Percentiles rank a stretch among this genome's conserved stretches.
phyloP scores from a whole-genome alignment of 306 rosid genomes.

The Cicer chorassanicum region DNA sequence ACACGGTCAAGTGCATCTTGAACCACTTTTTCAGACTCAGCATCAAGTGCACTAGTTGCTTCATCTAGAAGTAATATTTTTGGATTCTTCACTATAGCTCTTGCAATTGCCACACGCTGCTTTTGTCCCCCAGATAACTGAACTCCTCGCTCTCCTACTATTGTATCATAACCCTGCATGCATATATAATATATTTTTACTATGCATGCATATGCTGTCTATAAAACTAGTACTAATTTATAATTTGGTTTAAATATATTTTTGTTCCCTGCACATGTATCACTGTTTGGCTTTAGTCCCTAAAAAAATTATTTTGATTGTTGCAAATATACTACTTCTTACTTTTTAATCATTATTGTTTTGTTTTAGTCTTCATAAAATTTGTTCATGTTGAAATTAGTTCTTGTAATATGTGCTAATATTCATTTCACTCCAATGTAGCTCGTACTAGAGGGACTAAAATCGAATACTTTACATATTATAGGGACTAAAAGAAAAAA shows the following conservation, averaged over 20 bases:
- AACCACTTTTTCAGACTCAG: conserved; percentile 74
- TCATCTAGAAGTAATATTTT: conserved; percentile 69
- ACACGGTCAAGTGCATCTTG: conserved; percentile 72
- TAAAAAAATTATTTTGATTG: no score
- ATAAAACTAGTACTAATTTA: conserved; percentile 6
- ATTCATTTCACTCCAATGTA: no score
- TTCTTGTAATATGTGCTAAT: no score
- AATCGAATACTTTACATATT: no score
- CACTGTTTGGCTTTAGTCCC: no score
- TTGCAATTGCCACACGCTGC: conserved; percentile 72
- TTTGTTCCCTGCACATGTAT: no score
- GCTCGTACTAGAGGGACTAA: no score
- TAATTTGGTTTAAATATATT: neutral
- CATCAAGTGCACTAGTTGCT: conserved; percentile 84
- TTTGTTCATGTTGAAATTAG: no score
- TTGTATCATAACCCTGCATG: conserved; percentile 64
- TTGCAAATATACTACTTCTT: no score
- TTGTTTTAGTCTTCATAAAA: no score
- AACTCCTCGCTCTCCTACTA: conserved; percentile 66
- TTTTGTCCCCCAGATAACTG: conserved; percentile 73
- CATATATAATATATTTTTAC: neutral
- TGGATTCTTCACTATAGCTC: conserved; percentile 70
- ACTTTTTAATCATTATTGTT: no score
- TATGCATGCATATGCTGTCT: neutral
- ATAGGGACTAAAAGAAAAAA: no score